A percentile compares a stretch with the other conserved stretches of the same genome.
These are phyloP conservation scores for Thermoascus crustaceus DNA, from an alignment of 2,329 filamentous ascomycete species.

Conservation along the genomic window DNA sequence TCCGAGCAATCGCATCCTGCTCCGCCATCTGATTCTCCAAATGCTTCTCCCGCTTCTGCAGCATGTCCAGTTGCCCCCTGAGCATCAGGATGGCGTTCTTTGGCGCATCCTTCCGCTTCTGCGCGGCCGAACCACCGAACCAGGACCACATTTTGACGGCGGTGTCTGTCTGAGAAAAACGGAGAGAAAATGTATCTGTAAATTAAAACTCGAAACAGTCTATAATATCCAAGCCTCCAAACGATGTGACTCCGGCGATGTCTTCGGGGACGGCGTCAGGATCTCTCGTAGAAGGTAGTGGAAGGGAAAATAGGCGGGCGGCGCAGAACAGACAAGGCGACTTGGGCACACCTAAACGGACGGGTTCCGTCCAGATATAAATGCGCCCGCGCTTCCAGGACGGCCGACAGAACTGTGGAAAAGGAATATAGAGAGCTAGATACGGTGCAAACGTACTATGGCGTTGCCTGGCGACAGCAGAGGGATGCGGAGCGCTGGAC, in stretches of 20 bases:
- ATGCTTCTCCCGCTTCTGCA: constrained; percentile 92
- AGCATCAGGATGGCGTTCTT: constrained; percentile 93
- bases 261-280: no score
- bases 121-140: constrained; percentile 76
- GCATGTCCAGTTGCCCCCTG: constrained; percentile 87
- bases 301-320: no score
- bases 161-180: constrained; percentile 4
- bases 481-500: constrained; percentile 7
- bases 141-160: constrained; percentile 67
- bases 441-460: no score
- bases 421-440: no score
- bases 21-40: constrained; percentile 87
- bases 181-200: constrained; percentile 8
- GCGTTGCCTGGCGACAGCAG: constrained; percentile 13
- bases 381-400: no score
- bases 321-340: no score
- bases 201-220: neutral
- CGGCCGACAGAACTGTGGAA: no score
- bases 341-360: no score
- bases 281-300: no score
- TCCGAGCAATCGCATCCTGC: constrained; percentile 79
- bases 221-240: no score
- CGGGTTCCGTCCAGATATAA: no score
- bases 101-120: constrained; percentile 84
- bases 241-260: no score